Base-by-base conservation (phyloP, 352 stramenopile genomes). In the Phytophthora ramorum region DNA sequence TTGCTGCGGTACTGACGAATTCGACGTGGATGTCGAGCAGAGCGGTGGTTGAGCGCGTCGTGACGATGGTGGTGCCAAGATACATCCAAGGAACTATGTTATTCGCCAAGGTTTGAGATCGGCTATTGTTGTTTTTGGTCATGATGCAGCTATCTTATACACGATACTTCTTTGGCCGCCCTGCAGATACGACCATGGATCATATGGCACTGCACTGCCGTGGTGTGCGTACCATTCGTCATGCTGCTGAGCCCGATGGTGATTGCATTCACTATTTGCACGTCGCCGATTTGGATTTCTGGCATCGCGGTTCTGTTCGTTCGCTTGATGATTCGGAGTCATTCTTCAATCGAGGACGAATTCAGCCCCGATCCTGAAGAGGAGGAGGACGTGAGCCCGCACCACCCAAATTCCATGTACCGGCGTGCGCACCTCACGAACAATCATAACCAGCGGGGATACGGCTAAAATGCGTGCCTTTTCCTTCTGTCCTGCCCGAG, bases 211-310 rank as follows among this genome's bases (percentile, higher is more conserved):
- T 71, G 87, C 30, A 91, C 85, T 16, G 71, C 79, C 13, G 63
- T 87, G 38, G 58, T 94, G 20, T 90, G 78, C 69, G 76, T 93
- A 48, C 86, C 86, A n/a, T 83, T 93, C 38, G 78, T 81, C 34
- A 73, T 92, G 69, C 57, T 93, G 9, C 56, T 90, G 56, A 92
- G 86, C 54, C 86, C 86, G 14, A 89, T 94, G 75, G 37, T 90
- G 35, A 94, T 94, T 50, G 85, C 86, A 26, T 67, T 92, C 50
- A 79, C 66, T 46, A 90, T 94, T 54, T 93, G 75, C 64, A 92
- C 83, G 35, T 92, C 86, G 35, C 86, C 86, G 9, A 85, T 94
- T 54, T 94, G 86, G 86, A 63, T 89, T 47, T 73, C 82, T 30
- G 84, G 73, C 2, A 63, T 91, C 14, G 58, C 73, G 2, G 81